A percentile compares a stretch with the other conserved stretches of the same genome.
phyloP scores from a whole-genome alignment of 371 early-diverging fungal species.

The Lichtheimia hyalospora region DNA sequence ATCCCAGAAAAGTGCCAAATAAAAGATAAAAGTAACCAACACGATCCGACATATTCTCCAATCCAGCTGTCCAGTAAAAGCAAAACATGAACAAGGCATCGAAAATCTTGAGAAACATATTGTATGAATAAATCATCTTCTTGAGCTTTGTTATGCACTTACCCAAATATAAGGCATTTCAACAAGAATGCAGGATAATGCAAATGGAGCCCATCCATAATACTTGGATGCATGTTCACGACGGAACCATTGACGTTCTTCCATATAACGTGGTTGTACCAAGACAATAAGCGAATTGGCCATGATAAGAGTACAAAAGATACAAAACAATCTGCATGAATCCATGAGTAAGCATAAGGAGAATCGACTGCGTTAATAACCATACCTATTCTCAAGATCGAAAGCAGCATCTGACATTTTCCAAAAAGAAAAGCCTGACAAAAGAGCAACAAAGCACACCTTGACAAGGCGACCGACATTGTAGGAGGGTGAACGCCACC shows the following conservation, averaged over 20 bases:
- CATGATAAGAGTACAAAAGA: conserved; percentile 41
- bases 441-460: conserved; percentile 36
- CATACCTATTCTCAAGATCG: conserved; percentile 44
- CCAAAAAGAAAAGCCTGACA: conserved; percentile 59
- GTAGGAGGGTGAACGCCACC: conserved; percentile 60
- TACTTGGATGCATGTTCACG: conserved; percentile 66
- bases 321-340: conserved; percentile 56
- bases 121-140: too few relatives aligned
- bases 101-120: too few relatives aligned
- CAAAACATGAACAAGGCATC: conserved; percentile 45
- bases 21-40: conserved; percentile 59
- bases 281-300: conserved; percentile 12
- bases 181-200: conserved; percentile 41
- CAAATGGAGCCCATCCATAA: conserved; percentile 66
- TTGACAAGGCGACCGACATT: conserved; percentile 53
- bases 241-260: conserved; percentile 61
- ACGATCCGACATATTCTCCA: conserved; percentile 36
- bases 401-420: conserved; percentile 40
- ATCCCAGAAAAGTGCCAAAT: conserved; percentile 52
- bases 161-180: conserved; percentile 56
- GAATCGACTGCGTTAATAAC: too few relatives aligned
- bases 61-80: conserved; percentile 69
- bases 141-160: conserved; percentile 1
- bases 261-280: conserved; percentile 59
- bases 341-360: too few relatives aligned